Evolutionary conservation across 352 stramenopile species (phyloP).

Genomic region (Phytophthora sp.): DNA sequence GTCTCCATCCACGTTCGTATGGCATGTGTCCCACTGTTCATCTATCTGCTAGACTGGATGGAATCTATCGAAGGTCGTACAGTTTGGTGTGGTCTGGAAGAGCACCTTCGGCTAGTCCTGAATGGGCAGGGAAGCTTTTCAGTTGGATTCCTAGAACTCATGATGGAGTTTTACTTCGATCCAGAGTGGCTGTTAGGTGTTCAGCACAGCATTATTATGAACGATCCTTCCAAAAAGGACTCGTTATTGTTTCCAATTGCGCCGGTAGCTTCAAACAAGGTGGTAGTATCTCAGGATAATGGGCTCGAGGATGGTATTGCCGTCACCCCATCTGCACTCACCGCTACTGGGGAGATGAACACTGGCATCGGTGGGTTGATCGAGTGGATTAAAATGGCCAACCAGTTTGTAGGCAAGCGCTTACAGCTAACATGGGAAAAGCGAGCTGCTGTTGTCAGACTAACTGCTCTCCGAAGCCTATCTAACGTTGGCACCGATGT

Average conservation of each 20-base stretch:
- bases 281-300: conserved; percentile 46
- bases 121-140: conserved; percentile 79
- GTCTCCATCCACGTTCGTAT: conserved; percentile 48
- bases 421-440: conserved; percentile 82
- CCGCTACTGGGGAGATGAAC: conserved; percentile 27
- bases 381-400: conserved; percentile 76
- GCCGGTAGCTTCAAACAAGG: conserved; percentile 29
- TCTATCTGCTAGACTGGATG: conserved; percentile 82
- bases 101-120: conserved; percentile 72
- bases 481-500: conserved; percentile 31
- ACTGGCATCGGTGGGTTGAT: conserved; percentile 43
- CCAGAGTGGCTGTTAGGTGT: conserved; percentile 59
- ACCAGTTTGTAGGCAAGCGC: conserved; percentile 66
- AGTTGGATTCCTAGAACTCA: conserved; percentile 74
- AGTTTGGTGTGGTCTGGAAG: conserved; percentile 85
- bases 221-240: conserved; percentile 78
- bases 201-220: conserved; percentile 87
- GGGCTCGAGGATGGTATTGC: conserved; percentile 58
- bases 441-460: conserved; percentile 61
- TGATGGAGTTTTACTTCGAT: conserved; percentile 89
- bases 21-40: conserved; percentile 68
- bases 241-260: conserved; percentile 77
- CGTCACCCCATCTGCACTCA: conserved; percentile 17
- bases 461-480: conserved; percentile 70
- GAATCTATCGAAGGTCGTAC: conserved; percentile 83